Base-by-base conservation (phyloP, 1,139 yeast genomes). In the Ogataea hybrid region DNA sequence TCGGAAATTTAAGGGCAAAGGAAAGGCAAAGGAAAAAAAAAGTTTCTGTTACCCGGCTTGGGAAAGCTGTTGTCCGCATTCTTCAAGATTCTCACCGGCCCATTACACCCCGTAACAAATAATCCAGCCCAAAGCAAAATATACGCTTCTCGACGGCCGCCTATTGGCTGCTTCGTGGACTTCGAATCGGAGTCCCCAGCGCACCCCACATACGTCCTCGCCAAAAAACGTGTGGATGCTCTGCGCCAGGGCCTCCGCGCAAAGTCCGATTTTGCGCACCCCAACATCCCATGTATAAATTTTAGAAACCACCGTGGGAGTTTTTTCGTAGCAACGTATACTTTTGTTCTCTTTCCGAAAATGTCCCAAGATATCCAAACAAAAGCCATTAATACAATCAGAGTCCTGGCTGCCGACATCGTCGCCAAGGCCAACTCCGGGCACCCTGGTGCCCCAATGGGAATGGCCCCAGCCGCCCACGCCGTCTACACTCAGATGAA, bases 361-460 rank as follows among this genome's bases (percentile, higher is more conserved):
- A 49, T 48, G 51, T 46, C 53, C 30, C 48, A 59, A 9, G 80
- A 76, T 45, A 71, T 87, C 62, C 96, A 90, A 67, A 74, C 72
- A 57, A 74, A 75, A 66, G 85, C 96, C 46, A 74, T 94, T 69
- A 76, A 79, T 73, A 88, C 98, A 56, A 87, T 92, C 71, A 89
- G 97, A 74, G 72, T 84, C 53, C 76, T 94, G 61, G 81, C 97
- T 34, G 81, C 85, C 47, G 99, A 92, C 68, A 83, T 86, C 53
- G 95, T 87, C 50, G 76, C 83, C 48, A 79, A 81, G 66, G 95
- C 97, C 60, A 86, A 92, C 71, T 84, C 96, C 49, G 99, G 99
- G 57, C 99, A 92, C 73, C 99, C 99, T 44, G 98, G 98, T 77
- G 97, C 99, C 43, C 98, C 98, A 59, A 81, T 92, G 79, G 98